Conservation (phyloP, 495 filamentous ascomycete genomes). For the Glarea lozoyensis region DNA sequence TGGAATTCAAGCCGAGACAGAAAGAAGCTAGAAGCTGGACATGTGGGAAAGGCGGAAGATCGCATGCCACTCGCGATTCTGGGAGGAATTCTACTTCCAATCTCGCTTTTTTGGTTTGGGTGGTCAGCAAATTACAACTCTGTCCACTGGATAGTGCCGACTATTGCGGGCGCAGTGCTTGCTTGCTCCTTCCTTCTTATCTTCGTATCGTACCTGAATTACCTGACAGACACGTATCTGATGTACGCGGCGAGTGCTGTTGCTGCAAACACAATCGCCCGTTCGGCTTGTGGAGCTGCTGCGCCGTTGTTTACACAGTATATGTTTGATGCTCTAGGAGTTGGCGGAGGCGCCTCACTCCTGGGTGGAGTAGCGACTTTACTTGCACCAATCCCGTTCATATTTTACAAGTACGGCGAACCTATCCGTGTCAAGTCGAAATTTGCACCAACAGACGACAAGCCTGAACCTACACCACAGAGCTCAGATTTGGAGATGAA, state of each 20-base stretch:
- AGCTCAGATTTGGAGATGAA: no score
- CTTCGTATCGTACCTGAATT: slow-evolving; percentile 64
- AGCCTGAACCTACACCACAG: background rate
- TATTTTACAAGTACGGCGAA: slow-evolving; percentile 42
- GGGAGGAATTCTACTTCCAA: slow-evolving; percentile 44
- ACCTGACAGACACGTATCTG: slow-evolving; percentile 69
- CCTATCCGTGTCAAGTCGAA: slow-evolving; percentile 30
- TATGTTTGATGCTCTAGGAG: slow-evolving; percentile 42
- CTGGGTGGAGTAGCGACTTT: slow-evolving; percentile 35
- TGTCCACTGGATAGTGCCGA: slow-evolving; percentile 18
- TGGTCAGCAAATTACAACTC: slow-evolving; percentile 9
- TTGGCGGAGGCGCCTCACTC: slow-evolving; percentile 40
- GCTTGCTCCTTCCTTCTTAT: slow-evolving; percentile 34
- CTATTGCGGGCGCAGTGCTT: slow-evolving; percentile 14
- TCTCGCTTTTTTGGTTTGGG: slow-evolving; percentile 16
- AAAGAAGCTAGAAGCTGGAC: slow-evolving; percentile 22
- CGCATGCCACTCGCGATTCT: slow-evolving; percentile 46
- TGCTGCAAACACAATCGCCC: slow-evolving; percentile 48
- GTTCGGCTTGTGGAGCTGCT: slow-evolving; percentile 51
- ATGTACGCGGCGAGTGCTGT: slow-evolving; percentile 61
- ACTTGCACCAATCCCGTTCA: slow-evolving; percentile 37
- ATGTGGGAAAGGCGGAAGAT: slow-evolving; percentile 33
- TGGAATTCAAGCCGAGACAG: slow-evolving; percentile 31
- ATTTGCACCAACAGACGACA: slow-evolving; percentile 10
- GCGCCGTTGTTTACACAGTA: slow-evolving; percentile 58